Evolutionary conservation across 352 stramenopile genomes (phyloP).

Genomic region (Pythium folliculosum): DNA sequence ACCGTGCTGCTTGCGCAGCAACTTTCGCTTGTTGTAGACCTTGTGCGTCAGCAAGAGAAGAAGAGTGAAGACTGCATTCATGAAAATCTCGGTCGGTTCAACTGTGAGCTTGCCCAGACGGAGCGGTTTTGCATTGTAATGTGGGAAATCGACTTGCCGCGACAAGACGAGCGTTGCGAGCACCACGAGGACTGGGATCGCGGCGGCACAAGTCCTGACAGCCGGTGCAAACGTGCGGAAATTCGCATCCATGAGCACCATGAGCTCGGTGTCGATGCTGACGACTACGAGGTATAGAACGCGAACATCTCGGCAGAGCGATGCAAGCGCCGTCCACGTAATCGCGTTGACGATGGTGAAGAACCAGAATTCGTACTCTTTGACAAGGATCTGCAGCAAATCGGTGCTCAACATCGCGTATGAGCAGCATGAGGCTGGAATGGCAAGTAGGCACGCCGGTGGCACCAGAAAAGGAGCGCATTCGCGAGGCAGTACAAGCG

Average conservation of each 20-base stretch:
- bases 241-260: conserved; percentile 25
- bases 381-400: conserved; percentile 29
- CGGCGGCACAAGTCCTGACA: conserved; percentile 8
- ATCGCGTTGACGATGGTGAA: conserved; percentile 37
- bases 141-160: neutral
- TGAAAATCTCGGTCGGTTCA: conserved; percentile 21
- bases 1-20: conserved; percentile 14
- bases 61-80: conserved; percentile 21
- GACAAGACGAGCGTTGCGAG: conserved; percentile 5
- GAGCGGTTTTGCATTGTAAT: neutral
- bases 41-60: conserved; percentile 22
- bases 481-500: conserved; percentile 4
- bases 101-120: conserved; percentile 1
- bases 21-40: conserved; percentile 25
- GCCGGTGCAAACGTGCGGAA: conserved; percentile 26
- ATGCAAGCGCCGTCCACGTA: conserved; percentile 29
- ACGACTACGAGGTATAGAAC: conserved; percentile 21
- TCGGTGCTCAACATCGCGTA: conserved; percentile 35
- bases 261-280: conserved; percentile 4
- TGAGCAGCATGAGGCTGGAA: conserved; percentile 25
- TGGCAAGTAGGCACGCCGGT: neutral
- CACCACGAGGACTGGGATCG: conserved; percentile 13
- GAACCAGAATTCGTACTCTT: conserved; percentile 49
- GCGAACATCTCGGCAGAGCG: conserved; percentile 31
- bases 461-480: conserved; percentile 8